Evolutionary conservation across 2,329 filamentous ascomycete genomes (phyloP).

Genomic region (Penicillium vulpinum): DNA sequence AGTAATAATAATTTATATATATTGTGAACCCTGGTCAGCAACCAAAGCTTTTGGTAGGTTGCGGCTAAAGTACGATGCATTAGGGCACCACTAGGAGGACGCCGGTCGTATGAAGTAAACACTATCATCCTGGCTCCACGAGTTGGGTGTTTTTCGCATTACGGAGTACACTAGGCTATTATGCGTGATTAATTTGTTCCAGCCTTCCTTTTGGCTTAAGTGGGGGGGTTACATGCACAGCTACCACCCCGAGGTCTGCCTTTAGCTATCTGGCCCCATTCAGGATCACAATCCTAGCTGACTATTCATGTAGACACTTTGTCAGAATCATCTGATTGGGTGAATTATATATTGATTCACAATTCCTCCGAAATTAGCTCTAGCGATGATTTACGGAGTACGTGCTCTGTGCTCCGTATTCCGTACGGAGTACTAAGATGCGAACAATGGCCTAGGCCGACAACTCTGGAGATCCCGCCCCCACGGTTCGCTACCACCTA

Average conservation of each 20-base stretch:
- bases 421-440: too few relatives aligned
- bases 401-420: too few relatives aligned
- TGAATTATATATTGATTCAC: not conserved
- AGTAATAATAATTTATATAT: not conserved
- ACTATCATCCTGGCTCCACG: not conserved
- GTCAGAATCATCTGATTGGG: not conserved
- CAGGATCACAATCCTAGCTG: not conserved
- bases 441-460: not conserved
- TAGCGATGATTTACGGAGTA: too few relatives aligned
- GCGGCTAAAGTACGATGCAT: not conserved
- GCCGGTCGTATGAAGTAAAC: not conserved
- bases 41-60: not conserved
- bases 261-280: not conserved
- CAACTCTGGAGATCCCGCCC: not conserved
- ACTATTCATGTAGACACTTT: not conserved
- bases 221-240: too few relatives aligned
- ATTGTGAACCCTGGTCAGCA: not conserved
- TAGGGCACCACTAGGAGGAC: not conserved
- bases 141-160: not conserved
- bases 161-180: not conserved
- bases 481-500: not conserved
- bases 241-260: not conserved
- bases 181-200: too few relatives aligned
- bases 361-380: not conserved
- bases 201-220: too few relatives aligned